Evolutionary conservation across 805 yeast genomes (phyloP).

Genomic region (Pichia deserticola): DNA sequence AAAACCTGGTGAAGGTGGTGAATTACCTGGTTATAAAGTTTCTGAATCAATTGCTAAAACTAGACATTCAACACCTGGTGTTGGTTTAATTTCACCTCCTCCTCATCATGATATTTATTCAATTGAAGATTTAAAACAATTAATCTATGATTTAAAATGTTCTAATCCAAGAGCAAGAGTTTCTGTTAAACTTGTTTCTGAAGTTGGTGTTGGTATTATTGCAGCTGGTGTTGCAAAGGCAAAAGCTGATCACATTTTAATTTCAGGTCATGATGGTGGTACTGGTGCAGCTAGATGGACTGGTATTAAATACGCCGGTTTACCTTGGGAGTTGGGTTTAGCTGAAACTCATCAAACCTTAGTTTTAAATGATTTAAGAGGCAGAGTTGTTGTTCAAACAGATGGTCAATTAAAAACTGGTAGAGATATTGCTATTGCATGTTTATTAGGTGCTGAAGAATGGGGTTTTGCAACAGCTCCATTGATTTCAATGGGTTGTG

Average conservation of each 20-base stretch:
- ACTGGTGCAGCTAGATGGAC: conserved; percentile 99
- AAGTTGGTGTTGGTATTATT: conserved; percentile 98
- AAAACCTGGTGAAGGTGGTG: conserved; percentile 99
- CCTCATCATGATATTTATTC: conserved; percentile 99
- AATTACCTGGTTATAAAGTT: conserved; percentile 91
- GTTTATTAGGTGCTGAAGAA: conserved; percentile 95
- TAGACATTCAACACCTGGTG: conserved; percentile 94
- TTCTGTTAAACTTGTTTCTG: conserved; percentile 93
- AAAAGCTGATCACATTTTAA: conserved; percentile 91
- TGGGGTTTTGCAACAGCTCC: conserved; percentile 99
- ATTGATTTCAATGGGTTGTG: conserved; percentile 94
- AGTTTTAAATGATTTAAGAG: conserved; percentile 91
- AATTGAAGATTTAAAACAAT: conserved; percentile 94
- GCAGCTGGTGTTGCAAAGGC: conserved; percentile 99
- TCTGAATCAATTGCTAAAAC: conserved; percentile 84
- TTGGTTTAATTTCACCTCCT: conserved; percentile 95
- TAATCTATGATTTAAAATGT: conserved; percentile 93
- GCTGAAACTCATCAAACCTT: conserved; percentile 98
- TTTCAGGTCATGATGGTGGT: conserved; percentile 99
- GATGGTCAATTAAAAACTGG: conserved; percentile 98
- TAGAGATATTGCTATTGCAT: conserved; percentile 93
- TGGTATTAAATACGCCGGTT: conserved; percentile 93
- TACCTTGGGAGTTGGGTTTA: conserved; percentile 97
- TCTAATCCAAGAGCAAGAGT: conserved; percentile 96
- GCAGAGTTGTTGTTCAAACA: conserved; percentile 93